phyloP scores from a whole-genome alignment of 2,329 filamentous ascomycete genomes.

The Diplocarpon rosae region DNA sequence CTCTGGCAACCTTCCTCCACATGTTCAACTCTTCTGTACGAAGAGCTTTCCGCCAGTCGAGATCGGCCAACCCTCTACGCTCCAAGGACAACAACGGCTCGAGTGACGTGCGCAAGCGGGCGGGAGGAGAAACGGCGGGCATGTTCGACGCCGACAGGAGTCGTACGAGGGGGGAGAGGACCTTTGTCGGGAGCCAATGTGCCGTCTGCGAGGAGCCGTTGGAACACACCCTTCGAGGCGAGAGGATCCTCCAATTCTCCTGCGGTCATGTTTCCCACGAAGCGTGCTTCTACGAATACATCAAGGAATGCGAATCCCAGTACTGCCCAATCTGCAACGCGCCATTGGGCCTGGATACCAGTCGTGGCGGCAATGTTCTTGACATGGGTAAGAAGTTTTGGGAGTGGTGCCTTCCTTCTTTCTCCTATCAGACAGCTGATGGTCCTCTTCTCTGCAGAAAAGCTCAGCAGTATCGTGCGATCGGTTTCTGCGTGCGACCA shows the following conservation, averaged over 20 bases:
- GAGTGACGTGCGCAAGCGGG: no score
- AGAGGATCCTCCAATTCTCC: slow-evolving; percentile 89
- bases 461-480: slow-evolving; percentile 86
- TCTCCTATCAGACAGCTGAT: slow-evolving; percentile 18
- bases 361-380: slow-evolving; percentile 81
- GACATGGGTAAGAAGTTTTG: slow-evolving; percentile 58
- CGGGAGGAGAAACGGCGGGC: slow-evolving; percentile 40
- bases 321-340: slow-evolving; percentile 92
- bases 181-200: slow-evolving; percentile 90
- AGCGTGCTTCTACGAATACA: slow-evolving; percentile 97
- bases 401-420: slow-evolving; percentile 26
- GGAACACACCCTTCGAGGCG: slow-evolving; percentile 87
- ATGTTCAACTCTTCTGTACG: no score
- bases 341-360: slow-evolving; percentile 81
- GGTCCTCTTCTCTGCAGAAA: slow-evolving; percentile 47
- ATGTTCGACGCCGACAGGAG: slow-evolving; percentile 66
- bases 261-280: slow-evolving; percentile 97
- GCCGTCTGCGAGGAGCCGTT: slow-evolving; percentile 94
- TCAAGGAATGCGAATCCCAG: slow-evolving; percentile 86
- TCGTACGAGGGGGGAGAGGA: slow-evolving; percentile 76
- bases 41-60: no score
- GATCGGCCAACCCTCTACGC: no score
- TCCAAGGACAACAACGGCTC: no score
- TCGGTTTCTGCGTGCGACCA: slow-evolving; percentile 60
- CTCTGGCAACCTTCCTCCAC: no score